These are phyloP conservation scores for Ceratocystiopsis sp. DNA, from an alignment of 2,329 filamentous ascomycete genomes.

Conservation along the genomic window DNA sequence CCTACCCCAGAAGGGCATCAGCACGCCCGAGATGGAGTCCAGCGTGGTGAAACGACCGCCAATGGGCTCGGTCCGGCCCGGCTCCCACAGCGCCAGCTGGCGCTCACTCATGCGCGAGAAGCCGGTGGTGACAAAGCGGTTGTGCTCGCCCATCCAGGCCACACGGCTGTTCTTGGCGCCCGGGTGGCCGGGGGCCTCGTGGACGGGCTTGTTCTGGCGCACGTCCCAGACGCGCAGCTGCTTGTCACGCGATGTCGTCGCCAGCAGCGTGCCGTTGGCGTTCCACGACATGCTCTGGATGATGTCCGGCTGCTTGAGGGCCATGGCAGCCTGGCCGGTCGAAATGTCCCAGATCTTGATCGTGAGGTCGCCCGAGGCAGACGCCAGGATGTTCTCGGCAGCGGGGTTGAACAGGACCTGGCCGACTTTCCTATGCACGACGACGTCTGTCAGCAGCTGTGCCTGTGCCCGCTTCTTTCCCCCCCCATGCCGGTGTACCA, in stretches of 20 bases:
- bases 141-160: constrained; percentile 95
- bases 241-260: constrained; percentile 94
- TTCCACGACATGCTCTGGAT: constrained; percentile 95
- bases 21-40: constrained; percentile 92
- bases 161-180: constrained; percentile 95
- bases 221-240: constrained; percentile 96
- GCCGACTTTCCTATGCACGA: constrained; percentile 63
- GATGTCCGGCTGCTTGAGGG: constrained; percentile 75
- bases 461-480: neutral
- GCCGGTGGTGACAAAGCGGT: constrained; percentile 87
- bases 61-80: constrained; percentile 69
- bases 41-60: constrained; percentile 68
- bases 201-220: constrained; percentile 72
- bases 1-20: constrained; percentile 93
- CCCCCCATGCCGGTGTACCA: neutral
- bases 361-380: constrained; percentile 84
- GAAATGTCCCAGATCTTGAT: constrained; percentile 93
- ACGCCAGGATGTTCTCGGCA: constrained; percentile 88
- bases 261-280: constrained; percentile 68
- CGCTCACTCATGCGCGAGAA: constrained; percentile 98
- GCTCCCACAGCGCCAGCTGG: constrained; percentile 90
- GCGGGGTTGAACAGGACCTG: constrained; percentile 97
- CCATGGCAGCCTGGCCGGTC: constrained; percentile 55
- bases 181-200: constrained; percentile 70
- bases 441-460: constrained; percentile 2